Evolutionary conservation across 2,329 filamentous ascomycete species (phyloP), one percentile per base, ranked within the genome.

Genomic region (Penicillium sp.): DNA sequence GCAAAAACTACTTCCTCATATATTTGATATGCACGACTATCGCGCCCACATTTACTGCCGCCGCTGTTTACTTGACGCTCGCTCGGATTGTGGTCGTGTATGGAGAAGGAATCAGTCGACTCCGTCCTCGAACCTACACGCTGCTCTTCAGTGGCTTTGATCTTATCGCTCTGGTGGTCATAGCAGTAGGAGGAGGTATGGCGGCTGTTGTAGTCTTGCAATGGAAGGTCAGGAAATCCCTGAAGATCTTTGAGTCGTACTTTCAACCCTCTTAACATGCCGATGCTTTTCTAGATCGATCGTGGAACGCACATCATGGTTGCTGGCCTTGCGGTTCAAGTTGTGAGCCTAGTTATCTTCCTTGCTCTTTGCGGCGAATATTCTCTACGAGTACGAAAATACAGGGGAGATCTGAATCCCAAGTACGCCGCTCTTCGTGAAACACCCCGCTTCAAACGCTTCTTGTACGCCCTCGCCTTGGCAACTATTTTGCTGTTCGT

Each of bases 401-500:
- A 28, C 30, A 35, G 38, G 10, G 25, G 35, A 11, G 35, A 40
- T 8, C 35, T 53, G 13, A 53, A 53, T n/a, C 51, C 51, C 3
- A 28, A 42, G 10, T 40, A 53, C 26, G 22, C 51, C 5, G 25
- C n/a, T n/a, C 51, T 53, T 26, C 51, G 51, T 22, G 11, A 19
- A 11, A n/a, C 35, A 7, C 22, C 35, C 25, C 51, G 51, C 11
- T 53, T 53, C 25, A 53, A 42, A 14, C 63, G 63, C 8, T 55
- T 61, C 13, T 46, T 68, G 37, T 59, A 48, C 22, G 52, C 51
- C 4, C 59, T 62, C 54, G 62, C 58, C 4, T 28, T 56, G 30
- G 79, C 76, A n/a, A 78, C 75, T 26, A 8, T 81, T 5, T 68
- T 74, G 22, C 81, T 83, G 60, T 77, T 81, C 53, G 71, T 76